Evolutionary conservation across 139 green algal genomes (phyloP), one percentile per base, ranked within the genome.

Genomic region (Chlamydomonas sp.): DNA sequence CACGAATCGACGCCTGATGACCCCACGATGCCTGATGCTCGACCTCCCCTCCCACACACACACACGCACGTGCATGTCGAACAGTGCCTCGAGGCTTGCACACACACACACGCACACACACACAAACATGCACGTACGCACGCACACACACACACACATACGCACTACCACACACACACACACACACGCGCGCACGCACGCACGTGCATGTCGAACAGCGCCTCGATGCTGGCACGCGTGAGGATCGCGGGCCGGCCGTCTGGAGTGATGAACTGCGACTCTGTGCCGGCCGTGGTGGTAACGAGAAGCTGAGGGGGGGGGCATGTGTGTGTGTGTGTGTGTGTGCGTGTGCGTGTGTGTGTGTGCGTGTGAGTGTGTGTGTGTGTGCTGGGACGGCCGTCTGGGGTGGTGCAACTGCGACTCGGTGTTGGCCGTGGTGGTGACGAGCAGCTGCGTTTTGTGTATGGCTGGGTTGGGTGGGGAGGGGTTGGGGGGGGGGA

Each of bases 151-250:
- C n/a, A n/a, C n/a, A n/a, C n/a, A n/a, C n/a, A n/a, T n/a, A n/a
- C n/a, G n/a, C n/a, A n/a, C n/a, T n/a, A n/a, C n/a, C n/a, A n/a
- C n/a, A n/a, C n/a, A n/a, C n/a, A n/a, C n/a, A n/a, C n/a, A n/a
- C n/a, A 63, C 6, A 13, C 54, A 63, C 3, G n/a, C 28, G 22
- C 30, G 67, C 33, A 1, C 61, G 43, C n/a, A n/a, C n/a, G n/a
- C 0, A 75, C 76, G 47, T 97, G 91, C 43, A 97, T 84, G 58
- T 87, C 81, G 58, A 97, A 97, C 59, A 97, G 58, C 29, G 84
- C 62, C 67, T 68, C 47, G 0, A 90, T 61, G 68, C 78, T 76
- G n/a, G 26, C 58, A 10, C 35, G 36, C 1, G 67, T 88, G 8
- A 96, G 67, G 26, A 96, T 92, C 64, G 74, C 35, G 0, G 89